Conservation (phyloP, 139 green algal genomes). For the Asterochloris erici region DNA sequence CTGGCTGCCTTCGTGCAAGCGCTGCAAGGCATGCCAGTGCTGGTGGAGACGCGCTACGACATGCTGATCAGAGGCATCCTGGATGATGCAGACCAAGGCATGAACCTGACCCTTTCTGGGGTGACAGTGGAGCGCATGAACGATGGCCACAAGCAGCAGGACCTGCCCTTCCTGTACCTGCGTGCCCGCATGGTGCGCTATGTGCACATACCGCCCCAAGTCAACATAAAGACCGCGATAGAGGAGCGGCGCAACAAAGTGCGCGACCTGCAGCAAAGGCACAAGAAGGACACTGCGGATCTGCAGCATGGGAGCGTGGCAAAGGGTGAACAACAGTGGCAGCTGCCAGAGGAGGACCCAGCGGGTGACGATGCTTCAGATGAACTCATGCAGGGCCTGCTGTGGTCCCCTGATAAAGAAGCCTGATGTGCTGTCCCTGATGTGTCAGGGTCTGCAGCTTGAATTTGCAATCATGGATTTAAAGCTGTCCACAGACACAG, state of each 20-base stretch:
- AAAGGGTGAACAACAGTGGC: conserved; percentile 3
- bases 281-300: conserved; percentile 3
- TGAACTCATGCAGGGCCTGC: no score
- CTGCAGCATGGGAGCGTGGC: not conserved
- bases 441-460: no score
- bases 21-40: conserved; percentile 32
- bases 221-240: conserved; percentile 5
- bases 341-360: not conserved
- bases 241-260: conserved; percentile 12
- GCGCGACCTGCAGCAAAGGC: not conserved
- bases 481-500: no score
- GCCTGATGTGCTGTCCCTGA: no score
- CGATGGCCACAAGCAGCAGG: conserved; percentile 1
- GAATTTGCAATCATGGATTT: no score
- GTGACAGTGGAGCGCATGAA: conserved; percentile 26
- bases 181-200: conserved; percentile 28
- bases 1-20: conserved; percentile 41
- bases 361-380: no score
- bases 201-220: conserved; percentile 24
- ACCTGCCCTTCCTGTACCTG: conserved; percentile 23
- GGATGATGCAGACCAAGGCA: conserved; percentile 24
- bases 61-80: conserved; percentile 35
- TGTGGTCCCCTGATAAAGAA: no score
- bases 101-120: conserved; percentile 36
- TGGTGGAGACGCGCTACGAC: conserved; percentile 43